These are phyloP conservation scores for Alternaria gaisen DNA, from an alignment of 2,329 filamentous ascomycete species.

Conservation along the genomic window DNA sequence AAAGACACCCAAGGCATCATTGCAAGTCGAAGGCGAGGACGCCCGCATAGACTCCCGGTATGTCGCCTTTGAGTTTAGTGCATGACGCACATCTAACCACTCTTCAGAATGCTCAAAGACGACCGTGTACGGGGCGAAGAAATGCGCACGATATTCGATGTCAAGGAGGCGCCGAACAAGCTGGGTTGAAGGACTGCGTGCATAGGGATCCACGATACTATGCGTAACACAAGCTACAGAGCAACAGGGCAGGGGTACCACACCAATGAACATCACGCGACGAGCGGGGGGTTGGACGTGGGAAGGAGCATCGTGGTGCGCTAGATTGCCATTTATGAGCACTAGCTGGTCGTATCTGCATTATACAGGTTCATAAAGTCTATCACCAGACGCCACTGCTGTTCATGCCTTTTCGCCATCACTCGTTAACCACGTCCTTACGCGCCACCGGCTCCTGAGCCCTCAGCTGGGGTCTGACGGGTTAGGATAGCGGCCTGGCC, in stretches of 20 bases:
- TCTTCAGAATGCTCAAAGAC: conserved; percentile 82
- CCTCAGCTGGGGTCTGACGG: conserved; percentile 59
- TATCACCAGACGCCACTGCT: conserved; percentile 45
- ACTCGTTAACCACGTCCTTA: conserved; percentile 26
- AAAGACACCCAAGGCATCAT: conserved; percentile 78
- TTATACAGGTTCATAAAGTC: conserved; percentile 42
- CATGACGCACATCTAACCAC: conserved; percentile 10
- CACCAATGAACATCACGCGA: conserved; percentile 16
- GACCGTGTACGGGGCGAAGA: conserved; percentile 73
- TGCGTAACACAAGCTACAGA: conserved; percentile 3
- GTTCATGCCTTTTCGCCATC: conserved; percentile 35
- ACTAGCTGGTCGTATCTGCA: conserved; percentile 38
- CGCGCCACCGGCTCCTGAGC: conserved; percentile 36
- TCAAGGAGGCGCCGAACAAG: conserved; percentile 76
- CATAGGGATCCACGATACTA: not conserved
- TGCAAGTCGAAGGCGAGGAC: conserved; percentile 93
- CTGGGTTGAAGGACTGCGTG: conserved; percentile 66
- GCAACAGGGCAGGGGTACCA: not conserved
- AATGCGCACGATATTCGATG: conserved; percentile 75
- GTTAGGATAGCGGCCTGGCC: conserved; percentile 79
- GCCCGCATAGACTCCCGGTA: conserved; percentile 78
- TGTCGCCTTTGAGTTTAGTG: conserved; percentile 5
- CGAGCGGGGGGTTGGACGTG: conserved; percentile 18
- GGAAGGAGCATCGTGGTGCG: conserved; percentile 10
- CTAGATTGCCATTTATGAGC: conserved; percentile 41